These are phyloP conservation scores for Chlorella vulgaris DNA, from an alignment of 139 green algal species.

Conservation along the genomic window DNA sequence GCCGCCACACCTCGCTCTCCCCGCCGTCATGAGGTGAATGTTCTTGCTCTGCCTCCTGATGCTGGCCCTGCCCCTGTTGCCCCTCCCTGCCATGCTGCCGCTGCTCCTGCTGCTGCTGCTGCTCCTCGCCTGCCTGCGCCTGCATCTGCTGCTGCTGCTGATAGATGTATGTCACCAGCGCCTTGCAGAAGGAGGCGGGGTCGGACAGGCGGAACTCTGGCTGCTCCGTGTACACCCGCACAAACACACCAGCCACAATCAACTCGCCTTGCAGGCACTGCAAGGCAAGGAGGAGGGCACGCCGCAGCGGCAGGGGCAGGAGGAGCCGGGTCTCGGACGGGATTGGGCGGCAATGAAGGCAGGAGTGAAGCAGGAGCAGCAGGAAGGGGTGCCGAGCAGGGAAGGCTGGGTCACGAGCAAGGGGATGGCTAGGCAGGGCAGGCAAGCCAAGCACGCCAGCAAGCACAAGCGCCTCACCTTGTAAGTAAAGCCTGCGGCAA, in stretches of 20 bases:
- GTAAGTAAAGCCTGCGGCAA: not conserved
- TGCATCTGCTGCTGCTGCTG: not conserved
- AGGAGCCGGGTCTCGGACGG: too few relatives aligned
- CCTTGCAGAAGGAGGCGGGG: constrained; percentile 77
- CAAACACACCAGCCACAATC: constrained; percentile 86
- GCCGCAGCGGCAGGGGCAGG: not conserved
- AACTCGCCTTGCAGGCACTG: constrained; percentile 69
- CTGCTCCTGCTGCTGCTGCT: not conserved
- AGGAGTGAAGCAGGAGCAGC: not conserved
- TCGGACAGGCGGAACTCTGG: constrained; percentile 65
- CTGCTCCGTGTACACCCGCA: constrained; percentile 84
- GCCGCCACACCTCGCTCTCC: too few relatives aligned
- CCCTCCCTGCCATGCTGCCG: not conserved
- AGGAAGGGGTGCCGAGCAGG: not conserved
- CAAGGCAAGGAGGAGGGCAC: constrained; percentile 20
- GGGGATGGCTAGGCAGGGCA: not conserved
- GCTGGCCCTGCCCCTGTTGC: not conserved
- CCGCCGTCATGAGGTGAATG: too few relatives aligned
- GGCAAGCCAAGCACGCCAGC: not conserved
- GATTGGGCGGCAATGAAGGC: too few relatives aligned
- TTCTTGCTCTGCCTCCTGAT: too few relatives aligned
- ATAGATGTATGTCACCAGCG: constrained; percentile 60
- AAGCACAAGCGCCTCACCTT: not conserved
- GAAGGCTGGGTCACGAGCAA: not conserved
- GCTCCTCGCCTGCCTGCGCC: not conserved